These are phyloP conservation scores for Venturia asperata DNA, from an alignment of 2,329 filamentous ascomycete species.

Conservation along the genomic window DNA sequence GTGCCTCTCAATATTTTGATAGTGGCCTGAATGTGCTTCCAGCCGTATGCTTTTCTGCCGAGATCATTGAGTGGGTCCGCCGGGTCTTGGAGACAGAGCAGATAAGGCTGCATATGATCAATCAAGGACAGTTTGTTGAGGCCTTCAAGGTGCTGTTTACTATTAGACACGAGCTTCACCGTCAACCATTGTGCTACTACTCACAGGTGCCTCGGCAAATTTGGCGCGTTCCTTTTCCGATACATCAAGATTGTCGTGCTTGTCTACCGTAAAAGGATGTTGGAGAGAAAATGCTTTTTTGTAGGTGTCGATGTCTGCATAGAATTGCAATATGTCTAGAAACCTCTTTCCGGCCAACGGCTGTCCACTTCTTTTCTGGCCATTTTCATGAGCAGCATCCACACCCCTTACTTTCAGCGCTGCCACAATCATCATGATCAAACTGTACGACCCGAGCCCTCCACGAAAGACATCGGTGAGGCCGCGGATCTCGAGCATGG, in stretches of 20 bases:
- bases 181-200: background rate
- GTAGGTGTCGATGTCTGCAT: constrained; percentile 40
- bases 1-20: constrained; percentile 28
- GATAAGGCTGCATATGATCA: constrained; percentile 31
- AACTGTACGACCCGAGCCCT: constrained; percentile 48
- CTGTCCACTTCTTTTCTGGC: constrained; percentile 28
- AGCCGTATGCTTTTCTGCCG: constrained; percentile 42
- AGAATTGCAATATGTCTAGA: constrained; percentile 45
- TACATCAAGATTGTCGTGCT: constrained; percentile 24
- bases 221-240: background rate
- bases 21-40: constrained; percentile 44
- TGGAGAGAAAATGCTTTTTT: constrained; percentile 44
- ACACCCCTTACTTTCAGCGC: constrained; percentile 40
- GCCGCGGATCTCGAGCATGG: constrained; percentile 44
- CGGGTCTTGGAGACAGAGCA: constrained; percentile 53
- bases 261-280: constrained; percentile 40
- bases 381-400: constrained; percentile 23
- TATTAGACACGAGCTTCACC: background rate
- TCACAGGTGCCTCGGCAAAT: constrained; percentile 5
- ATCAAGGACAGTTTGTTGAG: constrained; percentile 20
- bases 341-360: constrained; percentile 28
- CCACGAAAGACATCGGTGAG: constrained; percentile 42
- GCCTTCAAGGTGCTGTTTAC: background rate
- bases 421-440: constrained; percentile 52
- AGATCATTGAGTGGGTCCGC: constrained; percentile 52